Percentiles rank a stretch among this genome's conserved stretches.
These are phyloP conservation scores for Luzula sylvatica DNA, from an alignment of 176 grass and related monocot species.

Conservation along the genomic window DNA sequence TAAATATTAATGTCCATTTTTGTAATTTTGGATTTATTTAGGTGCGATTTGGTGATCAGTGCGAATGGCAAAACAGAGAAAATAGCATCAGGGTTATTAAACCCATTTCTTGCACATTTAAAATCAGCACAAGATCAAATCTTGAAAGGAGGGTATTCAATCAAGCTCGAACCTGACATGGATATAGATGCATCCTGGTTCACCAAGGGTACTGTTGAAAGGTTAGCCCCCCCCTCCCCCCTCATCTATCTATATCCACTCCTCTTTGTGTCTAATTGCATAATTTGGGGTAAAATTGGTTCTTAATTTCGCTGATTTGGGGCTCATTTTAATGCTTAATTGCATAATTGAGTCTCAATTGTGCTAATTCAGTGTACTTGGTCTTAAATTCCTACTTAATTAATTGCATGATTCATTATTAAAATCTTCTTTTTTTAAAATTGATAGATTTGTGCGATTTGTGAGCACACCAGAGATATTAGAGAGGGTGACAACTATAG, in stretches of 20 bases:
- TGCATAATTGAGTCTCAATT: neutral
- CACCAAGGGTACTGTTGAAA: slow-evolving; percentile 69
- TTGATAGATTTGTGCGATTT: slow-evolving; percentile 79
- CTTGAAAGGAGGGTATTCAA: slow-evolving; percentile 78
- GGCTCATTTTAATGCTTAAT: no score
- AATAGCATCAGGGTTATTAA: slow-evolving; percentile 83
- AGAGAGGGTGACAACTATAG: slow-evolving; percentile 79
- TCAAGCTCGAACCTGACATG: slow-evolving; percentile 55
- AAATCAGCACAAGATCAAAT: slow-evolving; percentile 88
- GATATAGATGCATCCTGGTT: slow-evolving; percentile 48
- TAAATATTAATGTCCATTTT: neutral
- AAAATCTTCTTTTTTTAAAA: neutral
- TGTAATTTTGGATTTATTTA: slow-evolving; percentile 28
- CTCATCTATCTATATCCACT: neutral
- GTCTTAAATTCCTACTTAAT: neutral
- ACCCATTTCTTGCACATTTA: slow-evolving; percentile 68
- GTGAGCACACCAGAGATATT: slow-evolving; percentile 95
- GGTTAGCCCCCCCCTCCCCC: slow-evolving; percentile 30
- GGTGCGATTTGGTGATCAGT: slow-evolving; percentile 87
- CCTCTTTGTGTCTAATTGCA: no score
- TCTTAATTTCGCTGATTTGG: slow-evolving; percentile 7
- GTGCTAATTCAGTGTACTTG: neutral
- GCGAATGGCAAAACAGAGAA: slow-evolving; percentile 76
- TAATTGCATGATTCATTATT: neutral
- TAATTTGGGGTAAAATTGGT: neutral